These are phyloP conservation scores for Fraxinus latifolia DNA, from an alignment of 305 asterid species.

Conservation along the genomic window DNA sequence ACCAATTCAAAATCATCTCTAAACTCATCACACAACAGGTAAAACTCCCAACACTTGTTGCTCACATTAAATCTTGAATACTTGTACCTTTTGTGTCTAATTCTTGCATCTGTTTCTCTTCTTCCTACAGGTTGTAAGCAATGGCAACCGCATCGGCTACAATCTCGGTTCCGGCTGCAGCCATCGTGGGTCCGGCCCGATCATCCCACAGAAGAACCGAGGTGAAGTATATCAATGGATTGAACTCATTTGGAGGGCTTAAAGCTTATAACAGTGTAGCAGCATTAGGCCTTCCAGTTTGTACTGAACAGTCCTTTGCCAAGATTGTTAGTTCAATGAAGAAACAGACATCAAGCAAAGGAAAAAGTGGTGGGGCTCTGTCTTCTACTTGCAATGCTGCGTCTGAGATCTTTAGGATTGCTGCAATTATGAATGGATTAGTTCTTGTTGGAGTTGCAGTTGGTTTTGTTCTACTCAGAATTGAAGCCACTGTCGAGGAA, in stretches of 20 bases:
- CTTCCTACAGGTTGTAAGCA: slow-evolving; percentile 25
- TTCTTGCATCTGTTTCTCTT: slow-evolving; percentile 3
- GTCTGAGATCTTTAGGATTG: slow-evolving; percentile 71
- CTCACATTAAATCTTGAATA: not conserved
- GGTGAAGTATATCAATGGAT: slow-evolving; percentile 55
- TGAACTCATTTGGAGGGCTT: slow-evolving; percentile 77
- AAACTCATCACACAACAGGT: slow-evolving; percentile 31
- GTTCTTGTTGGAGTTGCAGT: slow-evolving; percentile 80
- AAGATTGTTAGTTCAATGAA: slow-evolving; percentile 57
- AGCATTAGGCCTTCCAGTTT: slow-evolving; percentile 58
- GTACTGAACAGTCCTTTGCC: slow-evolving; percentile 64
- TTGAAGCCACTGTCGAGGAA: slow-evolving; percentile 69
- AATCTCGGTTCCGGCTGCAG: slow-evolving; percentile 30
- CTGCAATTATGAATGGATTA: slow-evolving; percentile 57
- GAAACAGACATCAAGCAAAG: slow-evolving; percentile 22
- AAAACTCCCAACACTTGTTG: not conserved
- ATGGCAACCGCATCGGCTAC: slow-evolving; percentile 55
- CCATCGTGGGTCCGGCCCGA: slow-evolving; percentile 35
- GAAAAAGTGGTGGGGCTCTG: slow-evolving; percentile 57
- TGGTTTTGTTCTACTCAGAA: slow-evolving; percentile 79
- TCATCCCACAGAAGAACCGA: slow-evolving; percentile 36
- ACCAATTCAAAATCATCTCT: slow-evolving; percentile 20
- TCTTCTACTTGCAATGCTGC: slow-evolving; percentile 61
- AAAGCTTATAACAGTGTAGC: slow-evolving; percentile 62
- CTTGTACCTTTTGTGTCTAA: not conserved